Base-by-base conservation (phyloP, 2,329 filamentous ascomycete genomes). In the Penicillium sp. region DNA sequence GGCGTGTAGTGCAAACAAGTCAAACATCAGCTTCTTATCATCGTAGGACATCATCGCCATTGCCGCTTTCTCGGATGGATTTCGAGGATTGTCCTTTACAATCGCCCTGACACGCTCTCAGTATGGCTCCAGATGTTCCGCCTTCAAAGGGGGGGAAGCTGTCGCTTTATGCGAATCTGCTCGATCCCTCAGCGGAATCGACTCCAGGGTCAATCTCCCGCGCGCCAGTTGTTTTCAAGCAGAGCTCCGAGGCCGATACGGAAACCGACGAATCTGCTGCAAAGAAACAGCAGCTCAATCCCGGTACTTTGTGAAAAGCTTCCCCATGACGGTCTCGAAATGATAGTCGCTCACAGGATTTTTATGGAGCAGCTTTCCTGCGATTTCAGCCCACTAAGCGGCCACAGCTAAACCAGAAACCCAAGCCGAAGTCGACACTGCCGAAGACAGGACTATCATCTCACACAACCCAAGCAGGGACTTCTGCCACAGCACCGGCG, bases 381-480 rank as follows among this genome's bases (percentile, higher is more conserved):
- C 85, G 86, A 67, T 95, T 95, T 73, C 88, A 94, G 67, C 89
- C 89, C 44, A 90, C 90, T 56, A 87, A 87, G 62, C 81, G 88
- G 52, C 87, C 88, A 25, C 82, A 89, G 61, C 59, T 85, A 68
- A 62, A 67, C 63, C 71, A 82, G 75, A 83, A 80, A 65, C 67
- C 78, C 37, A 83, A 82, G 60, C 63, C 76, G 34, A 91, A 90
- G 64, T 70, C 80, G 5, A 68, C 75, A 45, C 79, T 86, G 45
- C 73, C 76, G 39, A 81, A 77, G 60, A 59, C 73, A 38, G 50
- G 66, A 11, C 50, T 67, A 12, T 53, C 57, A 27, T 49, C 65
- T n/a, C 52, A 55, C 28, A 49, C 65, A 9, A 50, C 66, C 40
- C 50, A 63, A 29, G 42, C 67, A 12, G 39, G 60, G 9, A 45